These are phyloP conservation scores for Yamadazyma oceani DNA, from an alignment of 1,139 yeast genomes.

Conservation along the genomic window DNA sequence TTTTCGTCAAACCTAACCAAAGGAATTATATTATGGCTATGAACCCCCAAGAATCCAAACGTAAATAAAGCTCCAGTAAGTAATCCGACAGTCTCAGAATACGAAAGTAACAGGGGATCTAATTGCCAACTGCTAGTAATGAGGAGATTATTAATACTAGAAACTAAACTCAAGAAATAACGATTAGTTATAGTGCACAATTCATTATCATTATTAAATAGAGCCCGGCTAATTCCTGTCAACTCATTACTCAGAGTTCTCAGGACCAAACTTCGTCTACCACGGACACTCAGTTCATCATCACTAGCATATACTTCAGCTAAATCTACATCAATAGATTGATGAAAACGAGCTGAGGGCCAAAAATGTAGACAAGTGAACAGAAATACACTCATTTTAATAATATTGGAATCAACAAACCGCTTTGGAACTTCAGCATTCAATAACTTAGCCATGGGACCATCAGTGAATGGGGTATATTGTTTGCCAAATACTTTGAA, in stretches of 20 bases:
- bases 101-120: no score
- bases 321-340: not conserved
- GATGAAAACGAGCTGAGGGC: not conserved
- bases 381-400: slow-evolving; percentile 5
- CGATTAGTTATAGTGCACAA: slow-evolving; percentile 20
- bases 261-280: no score
- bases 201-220: not conserved
- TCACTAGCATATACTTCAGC: no score
- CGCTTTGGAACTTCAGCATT: not conserved
- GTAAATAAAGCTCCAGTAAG: slow-evolving; percentile 24
- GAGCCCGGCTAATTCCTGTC: no score
- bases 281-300: no score
- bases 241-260: no score
- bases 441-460: slow-evolving; percentile 2
- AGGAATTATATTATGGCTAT: slow-evolving; percentile 32
- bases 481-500: slow-evolving; percentile 1
- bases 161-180: slow-evolving; percentile 23
- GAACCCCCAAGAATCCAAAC: slow-evolving; percentile 30
- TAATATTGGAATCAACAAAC: slow-evolving; percentile 1
- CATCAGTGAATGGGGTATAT: not conserved
- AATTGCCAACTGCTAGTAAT: no score
- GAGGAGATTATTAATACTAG: slow-evolving; percentile 6
- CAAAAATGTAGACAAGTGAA: slow-evolving; percentile 6
- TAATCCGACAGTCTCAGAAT: slow-evolving; percentile 10
- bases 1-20: slow-evolving; percentile 23